Conservation (phyloP, 495 filamentous ascomycete species). For the Penicillium arizonense region DNA sequence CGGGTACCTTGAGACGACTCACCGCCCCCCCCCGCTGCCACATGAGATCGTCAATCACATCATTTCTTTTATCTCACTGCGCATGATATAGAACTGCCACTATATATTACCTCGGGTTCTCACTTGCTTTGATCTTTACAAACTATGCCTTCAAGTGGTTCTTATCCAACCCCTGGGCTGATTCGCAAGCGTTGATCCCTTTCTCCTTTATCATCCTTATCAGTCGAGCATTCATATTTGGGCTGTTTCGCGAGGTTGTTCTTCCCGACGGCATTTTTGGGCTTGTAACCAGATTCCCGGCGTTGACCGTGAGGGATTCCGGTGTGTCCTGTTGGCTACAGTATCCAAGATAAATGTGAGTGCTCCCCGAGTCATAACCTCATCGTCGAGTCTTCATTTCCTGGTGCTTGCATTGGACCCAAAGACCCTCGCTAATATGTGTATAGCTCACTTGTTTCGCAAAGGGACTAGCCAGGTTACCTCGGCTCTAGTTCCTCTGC, state of each 20-base stretch:
- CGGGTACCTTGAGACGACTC: neutral
- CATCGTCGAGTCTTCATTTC: neutral
- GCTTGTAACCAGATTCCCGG: neutral
- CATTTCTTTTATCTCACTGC: neutral
- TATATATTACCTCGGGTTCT: neutral
- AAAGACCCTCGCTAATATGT: neutral
- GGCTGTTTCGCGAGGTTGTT: neutral
- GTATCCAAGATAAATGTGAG: constrained; percentile 7
- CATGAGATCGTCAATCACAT: constrained; percentile 5
- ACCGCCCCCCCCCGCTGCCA: constrained; percentile 6
- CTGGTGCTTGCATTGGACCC: neutral
- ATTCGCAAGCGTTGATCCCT: constrained; percentile 22
- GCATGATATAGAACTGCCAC: neutral
- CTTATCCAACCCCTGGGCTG: constrained; percentile 13
- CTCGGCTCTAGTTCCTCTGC: neutral
- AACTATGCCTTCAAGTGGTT: constrained; percentile 16
- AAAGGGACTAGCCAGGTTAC: neutral
- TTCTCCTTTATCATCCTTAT: neutral
- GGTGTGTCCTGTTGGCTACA: neutral
- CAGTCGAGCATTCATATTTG: too few species aligned
- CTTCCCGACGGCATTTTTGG: neutral
- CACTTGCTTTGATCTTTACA: neutral
- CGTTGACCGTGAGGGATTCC: neutral
- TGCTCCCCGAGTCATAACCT: neutral
- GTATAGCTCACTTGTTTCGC: neutral